These are phyloP conservation scores for Xylaria bambusicola DNA, from an alignment of 495 filamentous ascomycete genomes.

Conservation along the genomic window DNA sequence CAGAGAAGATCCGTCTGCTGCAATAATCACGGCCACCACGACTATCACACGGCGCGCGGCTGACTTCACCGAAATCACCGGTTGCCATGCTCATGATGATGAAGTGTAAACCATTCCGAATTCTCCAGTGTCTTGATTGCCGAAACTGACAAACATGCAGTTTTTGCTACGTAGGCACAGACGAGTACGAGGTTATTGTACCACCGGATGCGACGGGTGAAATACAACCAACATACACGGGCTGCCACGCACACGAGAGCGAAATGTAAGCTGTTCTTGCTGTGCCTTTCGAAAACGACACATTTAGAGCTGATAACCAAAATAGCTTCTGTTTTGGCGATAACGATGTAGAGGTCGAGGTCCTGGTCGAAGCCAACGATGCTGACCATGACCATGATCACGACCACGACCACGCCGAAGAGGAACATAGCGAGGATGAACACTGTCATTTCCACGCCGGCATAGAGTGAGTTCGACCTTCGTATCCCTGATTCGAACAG, in stretches of 20 bases:
- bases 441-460: conserved; percentile 69
- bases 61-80: not conserved
- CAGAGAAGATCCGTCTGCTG: not conserved
- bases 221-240: conserved; percentile 50
- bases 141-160: conserved; percentile 16
- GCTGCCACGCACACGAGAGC: conserved; percentile 52
- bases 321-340: conserved; percentile 43
- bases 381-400: conserved; percentile 6
- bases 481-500: not conserved
- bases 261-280: conserved; percentile 43
- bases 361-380: conserved; percentile 18
- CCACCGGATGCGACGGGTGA: conserved; percentile 47
- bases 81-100: not conserved
- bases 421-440: conserved; percentile 29
- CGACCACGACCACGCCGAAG: too few relatives aligned
- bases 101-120: not conserved
- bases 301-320: not conserved
- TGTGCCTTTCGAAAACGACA: not conserved
- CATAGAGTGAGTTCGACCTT: conserved; percentile 51
- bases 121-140: too few relatives aligned
- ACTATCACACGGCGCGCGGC: not conserved
- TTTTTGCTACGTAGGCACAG: conserved; percentile 42
- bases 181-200: conserved; percentile 44
- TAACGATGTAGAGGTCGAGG: conserved; percentile 42
- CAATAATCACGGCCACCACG: not conserved